Conservation (phyloP, 768 basidiomycete species). For the Chalciporus piperatus region DNA sequence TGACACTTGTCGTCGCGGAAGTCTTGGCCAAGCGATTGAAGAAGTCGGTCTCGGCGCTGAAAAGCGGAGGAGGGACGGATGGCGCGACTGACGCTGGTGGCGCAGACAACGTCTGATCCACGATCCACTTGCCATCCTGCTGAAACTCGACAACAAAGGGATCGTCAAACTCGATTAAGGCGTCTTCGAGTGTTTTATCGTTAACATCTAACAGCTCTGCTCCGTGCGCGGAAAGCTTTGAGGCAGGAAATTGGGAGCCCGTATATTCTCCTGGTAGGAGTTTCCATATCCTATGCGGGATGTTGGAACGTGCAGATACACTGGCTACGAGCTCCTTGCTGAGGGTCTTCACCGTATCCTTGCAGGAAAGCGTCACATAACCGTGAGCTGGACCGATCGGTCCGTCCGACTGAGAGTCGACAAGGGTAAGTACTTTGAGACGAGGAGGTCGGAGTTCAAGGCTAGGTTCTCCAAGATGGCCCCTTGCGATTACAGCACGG, state of each 20-base stretch:
- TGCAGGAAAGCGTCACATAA: constrained; percentile 48
- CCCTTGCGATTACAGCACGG: constrained; percentile 64
- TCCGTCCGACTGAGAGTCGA: constrained; percentile 25
- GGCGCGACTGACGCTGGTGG: constrained; percentile 6
- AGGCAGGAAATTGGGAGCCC: constrained; percentile 29
- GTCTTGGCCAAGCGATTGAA: constrained; percentile 44
- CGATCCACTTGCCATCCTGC: constrained; percentile 55
- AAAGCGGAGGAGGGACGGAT: constrained; percentile 46
- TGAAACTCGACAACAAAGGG: constrained; percentile 77
- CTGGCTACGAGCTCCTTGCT: constrained; percentile 39
- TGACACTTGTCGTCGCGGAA: constrained; percentile 19
- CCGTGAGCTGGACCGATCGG: constrained; percentile 30
- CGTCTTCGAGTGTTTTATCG: constrained; percentile 55
- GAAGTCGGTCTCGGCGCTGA: constrained; percentile 52
- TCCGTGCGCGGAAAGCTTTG: constrained; percentile 25
- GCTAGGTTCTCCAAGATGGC: constrained; percentile 44
- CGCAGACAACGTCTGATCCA: constrained; percentile 31
- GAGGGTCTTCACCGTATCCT: constrained; percentile 47
- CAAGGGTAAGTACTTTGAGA: constrained; percentile 53
- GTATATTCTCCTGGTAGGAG: constrained; percentile 38
- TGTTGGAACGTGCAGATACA: constrained; percentile 31
- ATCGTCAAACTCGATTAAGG: constrained; percentile 58
- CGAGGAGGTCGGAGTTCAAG: constrained; percentile 74
- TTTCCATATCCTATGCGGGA: constrained; percentile 65
- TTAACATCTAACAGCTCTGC: constrained; percentile 43